Evolutionary conservation across 2,329 filamentous ascomycete genomes (phyloP).

Genomic region (Pseudogymnoascus sp.): DNA sequence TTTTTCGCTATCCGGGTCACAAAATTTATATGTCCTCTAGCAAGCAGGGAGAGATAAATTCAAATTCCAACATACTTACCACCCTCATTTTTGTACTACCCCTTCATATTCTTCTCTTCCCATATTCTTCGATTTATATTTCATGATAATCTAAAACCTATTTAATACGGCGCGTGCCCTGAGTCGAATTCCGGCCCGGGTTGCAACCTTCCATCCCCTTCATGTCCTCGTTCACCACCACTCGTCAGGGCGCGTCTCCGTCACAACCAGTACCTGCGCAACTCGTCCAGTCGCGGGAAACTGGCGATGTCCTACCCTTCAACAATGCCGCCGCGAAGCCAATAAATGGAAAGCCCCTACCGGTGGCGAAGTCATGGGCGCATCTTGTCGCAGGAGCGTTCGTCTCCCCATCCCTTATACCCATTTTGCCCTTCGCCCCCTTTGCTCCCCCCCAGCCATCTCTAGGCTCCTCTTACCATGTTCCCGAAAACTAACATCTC

Average conservation of each 20-base stretch:
- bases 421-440: background rate
- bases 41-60: background rate
- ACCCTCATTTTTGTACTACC: background rate
- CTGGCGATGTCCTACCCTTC: slow-evolving; percentile 45
- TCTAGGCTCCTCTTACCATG: background rate
- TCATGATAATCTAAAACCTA: slow-evolving; percentile 2
- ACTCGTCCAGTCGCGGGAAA: slow-evolving; percentile 52
- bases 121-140: slow-evolving; percentile 2
- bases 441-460: background rate
- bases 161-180: background rate
- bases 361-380: slow-evolving; percentile 73
- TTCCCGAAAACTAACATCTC: slow-evolving; percentile 5
- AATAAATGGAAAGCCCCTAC: slow-evolving; percentile 31
- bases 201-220: background rate
- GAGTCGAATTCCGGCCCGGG: slow-evolving; percentile 3
- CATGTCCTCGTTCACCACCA: background rate
- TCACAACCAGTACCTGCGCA: slow-evolving; percentile 17
- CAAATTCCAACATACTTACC: slow-evolving; percentile 2
- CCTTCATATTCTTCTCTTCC: background rate
- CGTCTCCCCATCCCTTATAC: slow-evolving; percentile 26
- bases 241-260: background rate
- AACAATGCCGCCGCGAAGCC: slow-evolving; percentile 32
- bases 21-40: slow-evolving; percentile 8
- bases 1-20: slow-evolving; percentile 9
- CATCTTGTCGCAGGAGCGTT: slow-evolving; percentile 90